phyloP scores from a whole-genome alignment of 1,284 basidiomycete genomes.

The Trichosporon inkin region DNA sequence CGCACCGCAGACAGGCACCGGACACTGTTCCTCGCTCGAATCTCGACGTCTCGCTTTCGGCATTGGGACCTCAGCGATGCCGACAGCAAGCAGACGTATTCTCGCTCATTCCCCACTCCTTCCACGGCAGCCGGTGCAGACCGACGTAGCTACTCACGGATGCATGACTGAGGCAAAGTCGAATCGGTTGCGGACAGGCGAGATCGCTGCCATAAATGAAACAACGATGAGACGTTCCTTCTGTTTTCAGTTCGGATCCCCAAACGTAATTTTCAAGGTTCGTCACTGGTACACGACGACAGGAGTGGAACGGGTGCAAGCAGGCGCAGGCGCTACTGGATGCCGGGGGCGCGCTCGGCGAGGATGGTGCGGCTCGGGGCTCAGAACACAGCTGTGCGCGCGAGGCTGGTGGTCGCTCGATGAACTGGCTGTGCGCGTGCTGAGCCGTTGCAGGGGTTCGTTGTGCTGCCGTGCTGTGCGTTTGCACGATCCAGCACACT shows the following conservation, averaged over 20 bases:
- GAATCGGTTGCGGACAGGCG: conserved; percentile 21
- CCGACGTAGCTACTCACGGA: conserved; percentile 18
- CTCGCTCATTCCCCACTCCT: too few relatives aligned
- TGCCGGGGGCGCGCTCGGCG: background rate
- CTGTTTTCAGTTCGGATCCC: background rate
- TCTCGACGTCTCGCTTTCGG: background rate
- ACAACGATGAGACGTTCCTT: conserved; percentile 1
- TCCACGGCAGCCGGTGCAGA: background rate
- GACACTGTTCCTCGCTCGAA: background rate
- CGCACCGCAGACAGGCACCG: conserved; percentile 1
- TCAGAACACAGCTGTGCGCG: too few relatives aligned
- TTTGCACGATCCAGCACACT: background rate
- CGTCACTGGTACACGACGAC: background rate
- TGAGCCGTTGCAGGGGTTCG: too few relatives aligned
- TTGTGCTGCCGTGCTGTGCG: too few relatives aligned
- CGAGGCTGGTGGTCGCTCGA: too few relatives aligned
- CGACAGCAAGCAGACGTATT: background rate
- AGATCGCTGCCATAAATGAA: conserved; percentile 16
- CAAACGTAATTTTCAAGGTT: conserved; percentile 6
- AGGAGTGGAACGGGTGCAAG: background rate
- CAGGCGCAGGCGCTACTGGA: background rate
- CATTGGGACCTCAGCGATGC: background rate
- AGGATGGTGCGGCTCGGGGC: too few relatives aligned
- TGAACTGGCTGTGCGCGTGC: too few relatives aligned
- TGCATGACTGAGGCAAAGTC: conserved; percentile 25